These are phyloP conservation scores for Leptodermis oblonga DNA, from an alignment of 257 asterid species.

Conservation along the genomic window DNA sequence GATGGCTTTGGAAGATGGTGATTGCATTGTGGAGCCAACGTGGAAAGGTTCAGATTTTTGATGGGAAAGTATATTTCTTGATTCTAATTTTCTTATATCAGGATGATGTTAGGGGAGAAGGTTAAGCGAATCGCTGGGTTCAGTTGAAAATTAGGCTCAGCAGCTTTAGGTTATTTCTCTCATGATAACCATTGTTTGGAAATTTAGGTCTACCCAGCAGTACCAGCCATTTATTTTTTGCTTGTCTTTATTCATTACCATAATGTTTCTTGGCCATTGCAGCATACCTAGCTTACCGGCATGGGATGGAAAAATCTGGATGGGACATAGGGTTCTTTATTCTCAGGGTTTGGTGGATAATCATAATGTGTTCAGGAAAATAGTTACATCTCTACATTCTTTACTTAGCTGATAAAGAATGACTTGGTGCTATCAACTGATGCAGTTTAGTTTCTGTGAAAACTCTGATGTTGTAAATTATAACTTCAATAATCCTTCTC, in stretches of 20 bases:
- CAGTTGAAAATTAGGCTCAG: conserved; percentile 20
- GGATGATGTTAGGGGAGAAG: conserved; percentile 37
- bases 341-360: not conserved
- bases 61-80: conserved; percentile 30
- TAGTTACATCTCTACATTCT: conserved; percentile 1
- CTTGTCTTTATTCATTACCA: conserved; percentile 12
- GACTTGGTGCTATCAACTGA: not conserved
- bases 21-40: conserved; percentile 19
- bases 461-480: conserved; percentile 15
- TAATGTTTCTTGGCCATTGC: conserved; percentile 9
- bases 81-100: conserved; percentile 38
- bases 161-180: conserved; percentile 24
- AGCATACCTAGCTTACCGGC: conserved; percentile 19
- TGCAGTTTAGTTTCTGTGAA: conserved; percentile 21
- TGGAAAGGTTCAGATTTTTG: conserved; percentile 24
- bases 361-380: too few relatives aligned
- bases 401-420: conserved; percentile 15
- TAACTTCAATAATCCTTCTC: conserved; percentile 21
- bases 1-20: conserved; percentile 35
- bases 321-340: conserved; percentile 11
- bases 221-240: conserved; percentile 15
- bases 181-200: conserved; percentile 37
- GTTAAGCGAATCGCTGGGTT: conserved; percentile 36
- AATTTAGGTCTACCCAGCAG: conserved; percentile 21
- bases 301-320: not conserved